Evolutionary conservation across 495 filamentous ascomycete genomes (phyloP), one percentile per base, ranked within the genome.

Genomic region (Cercophora samala): DNA sequence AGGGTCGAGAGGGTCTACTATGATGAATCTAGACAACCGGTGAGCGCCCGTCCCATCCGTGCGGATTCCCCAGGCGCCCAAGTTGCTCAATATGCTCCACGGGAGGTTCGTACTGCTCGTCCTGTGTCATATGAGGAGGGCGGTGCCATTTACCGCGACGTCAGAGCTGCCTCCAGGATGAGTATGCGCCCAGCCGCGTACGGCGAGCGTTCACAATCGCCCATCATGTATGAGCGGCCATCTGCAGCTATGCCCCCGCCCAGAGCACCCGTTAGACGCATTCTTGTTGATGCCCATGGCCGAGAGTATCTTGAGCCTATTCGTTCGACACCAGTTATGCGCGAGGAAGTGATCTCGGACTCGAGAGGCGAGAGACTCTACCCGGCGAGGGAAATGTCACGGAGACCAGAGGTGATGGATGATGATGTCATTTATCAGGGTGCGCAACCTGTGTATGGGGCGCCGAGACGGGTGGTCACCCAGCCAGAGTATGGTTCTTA

Each of bases 261-360:
- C 26, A 81, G 85, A 25, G 82, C 82, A 24, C 83, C 85, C 1
- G 67, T 78, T n/a, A 68, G 79, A 42, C 85, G 90, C 60, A 86
- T 91, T 65, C 77, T 92, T 56, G 78, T 93, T 58, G 90, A 92
- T 73, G 84, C 89, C 63, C 86, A 85, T 76, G 90, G 90, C 23
- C 87, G 87, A 65, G 83, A 90, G 71, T 93, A 88, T 70, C 78
- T 89, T 59, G 89, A 90, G 73, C 82, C 83, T 37, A 76, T 87
- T 6, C 72, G 84, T 21, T 76, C 84, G 22, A 37, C 72, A 21
- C 66, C 79, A 13, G 70, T 78, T 18, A 64, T 80, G 32, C 75
- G 82, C 37, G 77, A 82, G 26, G 83, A 82, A 4, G 70, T 81
- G 0, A 78, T 77, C 18, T 77, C 82, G 6, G 71, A 78, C 5